Evolutionary conservation across 2,329 filamentous ascomycete genomes (phyloP), one percentile per base, ranked within the genome.

Genomic region (Aspergillus sp.): DNA sequence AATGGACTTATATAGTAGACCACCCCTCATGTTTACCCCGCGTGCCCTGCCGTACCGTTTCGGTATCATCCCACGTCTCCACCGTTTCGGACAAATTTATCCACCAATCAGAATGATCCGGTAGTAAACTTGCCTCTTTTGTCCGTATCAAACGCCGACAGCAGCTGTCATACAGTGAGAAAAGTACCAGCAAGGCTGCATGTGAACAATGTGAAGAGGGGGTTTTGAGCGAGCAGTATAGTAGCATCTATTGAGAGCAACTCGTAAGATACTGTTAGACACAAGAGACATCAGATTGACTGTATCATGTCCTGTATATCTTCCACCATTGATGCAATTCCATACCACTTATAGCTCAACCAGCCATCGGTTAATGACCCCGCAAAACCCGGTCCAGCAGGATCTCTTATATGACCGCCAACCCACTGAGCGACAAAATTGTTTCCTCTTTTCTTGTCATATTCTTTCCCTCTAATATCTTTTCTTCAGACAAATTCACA

Each of bases 1-100:
- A 21, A 19, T 30, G 23, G 32, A 55, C 43, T 55, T 45, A 45
- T 55, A 55, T 55, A 55, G 47, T 30, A 30, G 23, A 50, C 10
- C 47, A 30, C 53, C 53, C 53, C 53, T 55, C 53, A 55, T 53
- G 38, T 55, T 55, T 55, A 55, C 52, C 52, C 52, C 52, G 52
- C 52, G 52, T 55, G 52, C 17, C 39, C 19, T 28, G 52, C 39
- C 25, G 41, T 55, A 45, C 52, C 38, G 52, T 41, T 38, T 25
- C 21, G 51, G 39, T 43, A 55, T 45, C 52, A 41, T 28, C 41
- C 52, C 39, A 55, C 52, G 38, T 43, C 52, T 17, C 52, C 38
- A 43, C 52, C 38, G 38, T 41, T 23, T 28, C 52, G 52, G 52
- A 55, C 15, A 2, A 9, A 45, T 55, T 55, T 55, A 38, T 55